Evolutionary conservation across 1,139 yeast species (phyloP).

Genomic region (Sugiyamaella xylanicola): DNA sequence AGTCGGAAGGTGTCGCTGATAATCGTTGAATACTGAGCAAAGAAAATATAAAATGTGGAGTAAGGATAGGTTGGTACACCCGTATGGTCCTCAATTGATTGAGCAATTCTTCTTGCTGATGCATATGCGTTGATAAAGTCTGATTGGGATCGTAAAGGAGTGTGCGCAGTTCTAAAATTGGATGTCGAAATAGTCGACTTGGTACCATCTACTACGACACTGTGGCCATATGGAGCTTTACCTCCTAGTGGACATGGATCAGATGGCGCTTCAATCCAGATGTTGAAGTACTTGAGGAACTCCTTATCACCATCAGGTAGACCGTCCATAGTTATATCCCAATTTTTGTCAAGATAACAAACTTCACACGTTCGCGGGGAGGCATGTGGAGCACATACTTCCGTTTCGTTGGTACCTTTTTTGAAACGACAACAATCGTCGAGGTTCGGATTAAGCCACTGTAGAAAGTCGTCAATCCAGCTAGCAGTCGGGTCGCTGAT

Average conservation of each 20-base stretch:
- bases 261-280: conserved; percentile 84
- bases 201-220: conserved; percentile 53
- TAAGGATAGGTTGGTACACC: conserved; percentile 77
- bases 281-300: conserved; percentile 69
- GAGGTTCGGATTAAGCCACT: conserved; percentile 83
- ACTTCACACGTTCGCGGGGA: conserved; percentile 74
- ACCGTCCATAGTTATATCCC: conserved; percentile 77
- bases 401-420: conserved; percentile 48
- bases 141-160: conserved; percentile 74
- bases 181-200: conserved; percentile 54
- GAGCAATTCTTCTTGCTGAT: conserved; percentile 69
- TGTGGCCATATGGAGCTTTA: conserved; percentile 79
- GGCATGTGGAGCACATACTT: conserved; percentile 67
- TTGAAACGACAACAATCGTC: conserved; percentile 77
- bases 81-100: conserved; percentile 52
- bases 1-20: conserved; percentile 58
- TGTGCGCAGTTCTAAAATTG: conserved; percentile 77
- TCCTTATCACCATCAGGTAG: conserved; percentile 70
- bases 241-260: conserved; percentile 97
- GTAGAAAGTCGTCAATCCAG: conserved; percentile 90
- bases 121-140: conserved; percentile 83
- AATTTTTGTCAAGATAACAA: conserved; percentile 63
- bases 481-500: conserved; percentile 81
- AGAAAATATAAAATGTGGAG: conserved; percentile 89
- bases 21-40: conserved; percentile 80